A percentile compares a stretch with the other conserved stretches of the same genome.
phyloP scores from a whole-genome alignment of 78 protist genomes.

The Cavenderia fasciculata region DNA sequence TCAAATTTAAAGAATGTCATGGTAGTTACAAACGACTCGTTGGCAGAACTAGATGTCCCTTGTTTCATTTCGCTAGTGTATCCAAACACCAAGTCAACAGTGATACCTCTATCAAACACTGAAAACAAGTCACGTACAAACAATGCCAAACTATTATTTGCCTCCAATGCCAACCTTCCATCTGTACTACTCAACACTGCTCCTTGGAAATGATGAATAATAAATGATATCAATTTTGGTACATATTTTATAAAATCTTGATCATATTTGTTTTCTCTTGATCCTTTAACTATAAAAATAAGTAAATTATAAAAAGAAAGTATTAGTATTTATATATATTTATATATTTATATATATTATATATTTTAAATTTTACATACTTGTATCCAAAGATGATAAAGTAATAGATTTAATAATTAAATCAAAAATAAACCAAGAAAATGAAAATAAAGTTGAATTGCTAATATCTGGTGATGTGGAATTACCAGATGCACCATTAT shows the following conservation, averaged over 20 bases:
- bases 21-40: not conserved
- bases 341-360: not conserved
- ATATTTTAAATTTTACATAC: not conserved
- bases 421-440: slow-evolving; percentile 63
- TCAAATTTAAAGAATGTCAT: slow-evolving; percentile 51
- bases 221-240: slow-evolving; percentile 45
- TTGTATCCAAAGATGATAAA: slow-evolving; percentile 1
- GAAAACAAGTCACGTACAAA: slow-evolving; percentile 52
- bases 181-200: not conserved
- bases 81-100: slow-evolving; percentile 14
- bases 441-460: slow-evolving; percentile 45
- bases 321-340: no score
- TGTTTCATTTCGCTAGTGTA: slow-evolving; percentile 29
- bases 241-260: slow-evolving; percentile 41
- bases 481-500: not conserved
- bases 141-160: slow-evolving; percentile 56
- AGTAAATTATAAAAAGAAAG: no score
- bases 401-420: slow-evolving; percentile 39
- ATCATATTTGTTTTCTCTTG: slow-evolving; percentile 6
- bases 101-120: slow-evolving; percentile 39
- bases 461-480: not conserved
- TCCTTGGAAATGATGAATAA: not conserved
- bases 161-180: slow-evolving; percentile 44
- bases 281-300: not conserved
- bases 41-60: not conserved